Evolutionary conservation across 228 moss, liverwort and hornwort genomes (phyloP), one percentile per base, ranked within the genome.

Genomic region (Sphagnum fallax): DNA sequence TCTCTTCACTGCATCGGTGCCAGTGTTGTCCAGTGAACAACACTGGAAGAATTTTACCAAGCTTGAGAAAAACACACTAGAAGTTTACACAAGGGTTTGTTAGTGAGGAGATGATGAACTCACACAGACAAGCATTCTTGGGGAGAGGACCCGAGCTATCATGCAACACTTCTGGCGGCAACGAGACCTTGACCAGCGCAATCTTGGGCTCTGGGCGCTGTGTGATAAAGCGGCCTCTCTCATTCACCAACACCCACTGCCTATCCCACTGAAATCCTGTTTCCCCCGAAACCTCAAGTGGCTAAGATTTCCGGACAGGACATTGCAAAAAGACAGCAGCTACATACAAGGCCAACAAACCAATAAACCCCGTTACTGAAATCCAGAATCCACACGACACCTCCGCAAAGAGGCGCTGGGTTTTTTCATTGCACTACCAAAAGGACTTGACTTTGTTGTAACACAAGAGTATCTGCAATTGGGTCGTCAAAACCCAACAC

Each of bases 261-360:
- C 87, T 79, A 69, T 97, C 93, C 90, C 91, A 91, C 57, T 82
- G 77, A 52, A 97, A 85, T 10, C 93, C 91, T 95, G 83, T 72
- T 75, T 9, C 15, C 15, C 70, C 59, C 49, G 48, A 50, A 9
- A 16, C 32, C 32, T n/a, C 32, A 32, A 32, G 32, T 32, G 32
- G 32, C 32, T 32, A 32, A 32, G 11, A 11, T 15, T 60, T 60
- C 59, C 1, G 12, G 11, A 11, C 59, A 4, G 15, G 15, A 60
- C 11, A 11, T 15, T 60, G 2, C 12, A 11, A 11, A 65, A 32
- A n/a, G 10, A 10, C 9, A 10, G 10, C 64, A 1, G 10, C 64
- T 13, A 47, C 16, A 18, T 14, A 14, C 1, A 10, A 65, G 16
- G 47, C 18, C 10, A 2, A 65, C 16, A 65, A 18, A 10, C 16